Conservation (phyloP, 768 basidiomycete species). For the Kwoniella sp. region DNA sequence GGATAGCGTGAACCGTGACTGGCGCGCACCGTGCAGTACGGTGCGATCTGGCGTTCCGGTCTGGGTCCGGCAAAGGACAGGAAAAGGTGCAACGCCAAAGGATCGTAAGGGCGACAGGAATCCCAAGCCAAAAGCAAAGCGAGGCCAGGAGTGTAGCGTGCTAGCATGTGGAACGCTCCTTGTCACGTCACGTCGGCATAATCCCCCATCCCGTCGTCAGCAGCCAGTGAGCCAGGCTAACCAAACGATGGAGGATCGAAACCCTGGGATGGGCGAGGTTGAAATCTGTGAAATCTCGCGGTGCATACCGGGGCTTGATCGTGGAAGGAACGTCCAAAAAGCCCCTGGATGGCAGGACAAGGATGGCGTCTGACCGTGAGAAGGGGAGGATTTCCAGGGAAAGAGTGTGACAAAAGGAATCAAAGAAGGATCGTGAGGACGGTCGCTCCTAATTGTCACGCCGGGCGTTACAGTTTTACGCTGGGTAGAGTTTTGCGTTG, state of each 20-base stretch:
- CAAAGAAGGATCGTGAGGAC: not conserved
- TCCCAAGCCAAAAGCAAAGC: slow-evolving; percentile 1
- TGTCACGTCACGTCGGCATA: slow-evolving; percentile 18
- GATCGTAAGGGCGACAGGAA: slow-evolving; percentile 1
- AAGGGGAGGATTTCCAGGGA: too few relatives aligned
- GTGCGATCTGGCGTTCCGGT: slow-evolving; percentile 2
- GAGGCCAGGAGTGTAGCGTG: slow-evolving; percentile 1
- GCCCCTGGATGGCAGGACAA: too few relatives aligned
- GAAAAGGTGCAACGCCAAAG: slow-evolving; percentile 30
- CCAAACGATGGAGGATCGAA: too few relatives aligned
- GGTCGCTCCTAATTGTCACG: not conserved
- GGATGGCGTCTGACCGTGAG: not conserved
- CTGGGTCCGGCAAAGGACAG: too few relatives aligned
- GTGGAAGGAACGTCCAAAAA: too few relatives aligned
- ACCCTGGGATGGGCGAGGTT: too few relatives aligned
- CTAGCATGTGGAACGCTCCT: not conserved
- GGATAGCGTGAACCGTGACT: not conserved
- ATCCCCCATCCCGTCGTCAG: slow-evolving; percentile 5
- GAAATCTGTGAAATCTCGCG: too few relatives aligned
- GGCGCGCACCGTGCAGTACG: too few relatives aligned
- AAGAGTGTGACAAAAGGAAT: not conserved
- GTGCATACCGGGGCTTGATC: too few relatives aligned
- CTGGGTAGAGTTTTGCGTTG: not conserved
- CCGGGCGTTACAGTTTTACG: not conserved
- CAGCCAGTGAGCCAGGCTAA: too few relatives aligned